Evolutionary conservation across 331 rosid species (phyloP).

Genomic region (Cucumis variabilis): DNA sequence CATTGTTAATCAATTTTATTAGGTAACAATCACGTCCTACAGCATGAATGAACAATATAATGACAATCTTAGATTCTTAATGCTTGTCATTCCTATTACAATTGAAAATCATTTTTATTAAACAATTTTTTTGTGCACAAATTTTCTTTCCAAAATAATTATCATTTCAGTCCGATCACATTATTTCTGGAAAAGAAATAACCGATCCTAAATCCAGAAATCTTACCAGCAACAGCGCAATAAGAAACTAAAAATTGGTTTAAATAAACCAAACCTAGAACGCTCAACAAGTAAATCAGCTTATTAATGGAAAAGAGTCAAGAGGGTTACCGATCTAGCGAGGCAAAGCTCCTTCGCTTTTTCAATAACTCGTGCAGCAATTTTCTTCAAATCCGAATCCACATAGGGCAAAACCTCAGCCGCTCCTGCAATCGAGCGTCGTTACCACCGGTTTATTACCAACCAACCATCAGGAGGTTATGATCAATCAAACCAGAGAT

Average conservation of each 20-base stretch:
- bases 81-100: not conserved
- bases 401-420: constrained; percentile 70
- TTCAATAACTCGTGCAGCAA: constrained; percentile 55
- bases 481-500: not conserved
- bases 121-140: not conserved
- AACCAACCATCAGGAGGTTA: not conserved
- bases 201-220: not conserved
- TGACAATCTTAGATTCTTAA: not conserved
- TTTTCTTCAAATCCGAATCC: constrained; percentile 74
- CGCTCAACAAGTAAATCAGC: not conserved
- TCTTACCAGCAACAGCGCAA: not conserved
- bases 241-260: not conserved
- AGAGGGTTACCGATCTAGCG: constrained; percentile 57
- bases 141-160: not conserved
- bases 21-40: not conserved
- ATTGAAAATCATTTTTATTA: not conserved
- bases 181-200: not conserved
- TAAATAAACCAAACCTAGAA: not conserved
- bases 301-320: not conserved
- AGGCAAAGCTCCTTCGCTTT: constrained; percentile 62
- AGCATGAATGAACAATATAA: constrained; percentile 7
- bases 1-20: not conserved
- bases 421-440: constrained; percentile 49
- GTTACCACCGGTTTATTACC: not conserved
- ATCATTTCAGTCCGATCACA: not conserved